Evolutionary conservation across 2,329 filamentous ascomycete species (phyloP).

Genomic region (Apiospora kogelbergensis): DNA sequence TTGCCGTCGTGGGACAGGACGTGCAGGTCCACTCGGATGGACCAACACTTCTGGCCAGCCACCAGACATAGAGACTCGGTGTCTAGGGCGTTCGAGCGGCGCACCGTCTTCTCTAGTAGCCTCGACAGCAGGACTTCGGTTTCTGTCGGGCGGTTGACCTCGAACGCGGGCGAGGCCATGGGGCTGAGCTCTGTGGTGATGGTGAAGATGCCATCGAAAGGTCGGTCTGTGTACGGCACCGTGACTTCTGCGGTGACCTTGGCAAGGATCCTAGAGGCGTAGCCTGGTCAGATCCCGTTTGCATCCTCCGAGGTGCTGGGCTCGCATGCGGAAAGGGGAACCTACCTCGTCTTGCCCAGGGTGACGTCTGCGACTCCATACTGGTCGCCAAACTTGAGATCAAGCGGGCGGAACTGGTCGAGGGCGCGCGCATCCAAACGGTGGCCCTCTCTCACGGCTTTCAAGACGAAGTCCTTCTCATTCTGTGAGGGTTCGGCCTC

Average conservation of each 20-base stretch:
- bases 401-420: constrained; percentile 76
- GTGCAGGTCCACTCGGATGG: constrained; percentile 87
- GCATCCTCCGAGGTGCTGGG: neutral
- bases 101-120: constrained; percentile 89
- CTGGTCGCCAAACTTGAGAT: constrained; percentile 83
- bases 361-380: constrained; percentile 87
- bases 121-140: constrained; percentile 84
- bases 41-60: constrained; percentile 88
- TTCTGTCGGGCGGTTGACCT: constrained; percentile 80
- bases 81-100: constrained; percentile 87
- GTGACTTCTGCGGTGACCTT: constrained; percentile 88
- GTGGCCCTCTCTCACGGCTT: constrained; percentile 77
- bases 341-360: constrained; percentile 85
- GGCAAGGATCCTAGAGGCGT: constrained; percentile 66
- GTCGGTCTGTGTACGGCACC: constrained; percentile 80
- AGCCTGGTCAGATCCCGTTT: neutral
- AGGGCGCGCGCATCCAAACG: constrained; percentile 82
- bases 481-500: constrained; percentile 88
- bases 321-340: neutral
- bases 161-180: constrained; percentile 88
- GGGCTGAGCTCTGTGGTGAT: constrained; percentile 89
- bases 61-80: constrained; percentile 95
- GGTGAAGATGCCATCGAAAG: constrained; percentile 93
- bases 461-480: constrained; percentile 81
- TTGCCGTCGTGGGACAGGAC: constrained; percentile 90